Evolutionary conservation across 768 basidiomycete genomes (phyloP), one percentile per base, ranked within the genome.

Genomic region (Arthromyces matolae): DNA sequence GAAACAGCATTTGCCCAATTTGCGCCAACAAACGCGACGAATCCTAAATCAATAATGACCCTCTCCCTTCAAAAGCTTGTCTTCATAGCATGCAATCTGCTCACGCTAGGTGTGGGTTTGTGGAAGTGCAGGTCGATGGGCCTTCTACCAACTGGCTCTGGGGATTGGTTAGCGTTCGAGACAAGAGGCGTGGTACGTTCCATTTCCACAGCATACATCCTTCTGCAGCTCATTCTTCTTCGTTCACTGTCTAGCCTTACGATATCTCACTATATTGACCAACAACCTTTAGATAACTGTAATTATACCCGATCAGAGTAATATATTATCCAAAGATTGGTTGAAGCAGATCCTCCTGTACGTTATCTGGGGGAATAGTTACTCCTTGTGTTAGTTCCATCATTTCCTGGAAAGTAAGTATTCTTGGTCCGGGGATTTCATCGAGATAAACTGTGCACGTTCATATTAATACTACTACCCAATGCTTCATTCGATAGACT

Each of bases 51-150:
- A 23, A 50, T 81, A 22, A 70, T 69, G 27, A 79, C 84, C 0
- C 72, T 92, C n/a, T 63, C 72, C 1, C 66, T 85, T 34, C 88
- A 88, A 49, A 92, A 92, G 57, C 44, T 83, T 41, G 79, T 76
- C 13, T 93, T 86, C 58, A 51, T 93, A 2, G 64, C 77, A 1
- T 89, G 86, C 64, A 92, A 91, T 60, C 45, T 88, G 4, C 62
- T 86, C 45, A 94, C 92, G 0, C 75, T 96, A 14, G 80, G 72
- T 5, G 82, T 96, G 23, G 93, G 93, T 0, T 65, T 96, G 22
- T 97, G 89, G 86, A 97, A 97, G 66, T 95, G 93, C 67, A 81
- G 83, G 25, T 80, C 85, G 0, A 93, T 97, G 92, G 93, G 93
- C 0, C 71, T 97, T 43, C 68, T 97, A 14, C 93, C 93, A 0